phyloP scores from a whole-genome alignment of 164 flowering plant species.

The Nelumbo lutea region DNA sequence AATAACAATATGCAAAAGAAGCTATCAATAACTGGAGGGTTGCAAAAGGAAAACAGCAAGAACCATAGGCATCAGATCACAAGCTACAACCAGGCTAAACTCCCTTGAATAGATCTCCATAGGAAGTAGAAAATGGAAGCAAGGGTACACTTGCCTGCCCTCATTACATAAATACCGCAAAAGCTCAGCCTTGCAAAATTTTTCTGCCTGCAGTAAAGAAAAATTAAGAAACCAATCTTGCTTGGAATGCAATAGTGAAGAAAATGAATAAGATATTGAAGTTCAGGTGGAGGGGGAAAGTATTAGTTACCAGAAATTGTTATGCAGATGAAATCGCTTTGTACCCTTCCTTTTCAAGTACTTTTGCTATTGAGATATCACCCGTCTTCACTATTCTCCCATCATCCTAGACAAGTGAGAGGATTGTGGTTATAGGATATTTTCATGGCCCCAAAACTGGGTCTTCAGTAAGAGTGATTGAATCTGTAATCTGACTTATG shows the following conservation, averaged over 20 bases:
- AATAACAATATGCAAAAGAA: too few species aligned
- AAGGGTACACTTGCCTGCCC: too few species aligned
- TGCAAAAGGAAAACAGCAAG: too few species aligned
- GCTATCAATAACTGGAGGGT: too few species aligned
- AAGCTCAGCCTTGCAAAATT: neutral
- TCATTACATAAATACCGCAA: too few species aligned
- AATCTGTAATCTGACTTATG: neutral
- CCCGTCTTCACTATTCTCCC: slow-evolving; percentile 90
- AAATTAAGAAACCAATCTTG: neutral
- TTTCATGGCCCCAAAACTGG: too few species aligned
- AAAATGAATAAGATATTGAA: neutral
- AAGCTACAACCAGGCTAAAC: too few species aligned
- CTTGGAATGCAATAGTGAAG: neutral
- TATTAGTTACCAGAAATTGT: neutral
- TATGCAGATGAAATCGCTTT: slow-evolving; percentile 51
- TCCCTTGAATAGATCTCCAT: too few species aligned
- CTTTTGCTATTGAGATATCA: slow-evolving; percentile 61
- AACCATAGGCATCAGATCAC: too few species aligned
- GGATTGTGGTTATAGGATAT: neutral
- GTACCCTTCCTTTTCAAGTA: slow-evolving; percentile 83
- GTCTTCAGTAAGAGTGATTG: neutral
- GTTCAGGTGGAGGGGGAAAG: neutral
- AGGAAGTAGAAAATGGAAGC: too few species aligned
- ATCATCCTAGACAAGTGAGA: slow-evolving; percentile 45
- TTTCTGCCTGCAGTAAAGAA: neutral